Base-by-base conservation (phyloP, 2,329 filamentous ascomycete species). In the Dactylonectria estremocensis region DNA sequence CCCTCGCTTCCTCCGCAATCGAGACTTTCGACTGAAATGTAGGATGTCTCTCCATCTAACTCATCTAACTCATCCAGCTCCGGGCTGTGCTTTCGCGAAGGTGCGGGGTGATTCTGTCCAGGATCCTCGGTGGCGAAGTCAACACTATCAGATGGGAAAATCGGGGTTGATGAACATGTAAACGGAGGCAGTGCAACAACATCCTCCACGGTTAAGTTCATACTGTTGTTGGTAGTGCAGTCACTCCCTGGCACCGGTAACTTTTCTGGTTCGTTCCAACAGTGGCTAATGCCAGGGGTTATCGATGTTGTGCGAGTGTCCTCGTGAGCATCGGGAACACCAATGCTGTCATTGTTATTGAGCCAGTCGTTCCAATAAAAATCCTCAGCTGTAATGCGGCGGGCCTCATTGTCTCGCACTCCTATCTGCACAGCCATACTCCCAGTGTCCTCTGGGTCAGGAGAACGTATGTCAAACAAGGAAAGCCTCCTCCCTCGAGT, bases 361-460 rank as follows among this genome's bases (percentile, higher is more conserved):
- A 77, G 46, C 75, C 74, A 77, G 50, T n/a, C 50, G 22, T 64
- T 69, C 75, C 75, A 77, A 50, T 43, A 60, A 35, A 69, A 62
- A n/a, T 77, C 70, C 45, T 74, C 74, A 14, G 45, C 22, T 37
- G 57, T 68, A 13, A 57, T 11, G 31, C 55, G 66, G 9, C 33
- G 48, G n/a, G 31, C 61, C 13, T 52, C 3, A 10, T 14, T 18
- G 7, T 31, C 58, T 53, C 60, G 20, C 8, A 37, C 37, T 4
- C 72, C 75, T 28, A 67, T 45, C 20, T 70, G 66, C n/a, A 63
- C 72, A 31, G 58, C 33, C 1, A 43, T 58, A 45, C 75, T 77
- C 11, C 52, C 45, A 33, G 57, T 35, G 7, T 70, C 69, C 16
- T 72, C 50, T 3, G 45, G 10, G 8, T 61, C 61, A 13, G 72